These are phyloP conservation scores for Penicillium oxalicum DNA, from an alignment of 2,329 filamentous ascomycete genomes.

Conservation along the genomic window DNA sequence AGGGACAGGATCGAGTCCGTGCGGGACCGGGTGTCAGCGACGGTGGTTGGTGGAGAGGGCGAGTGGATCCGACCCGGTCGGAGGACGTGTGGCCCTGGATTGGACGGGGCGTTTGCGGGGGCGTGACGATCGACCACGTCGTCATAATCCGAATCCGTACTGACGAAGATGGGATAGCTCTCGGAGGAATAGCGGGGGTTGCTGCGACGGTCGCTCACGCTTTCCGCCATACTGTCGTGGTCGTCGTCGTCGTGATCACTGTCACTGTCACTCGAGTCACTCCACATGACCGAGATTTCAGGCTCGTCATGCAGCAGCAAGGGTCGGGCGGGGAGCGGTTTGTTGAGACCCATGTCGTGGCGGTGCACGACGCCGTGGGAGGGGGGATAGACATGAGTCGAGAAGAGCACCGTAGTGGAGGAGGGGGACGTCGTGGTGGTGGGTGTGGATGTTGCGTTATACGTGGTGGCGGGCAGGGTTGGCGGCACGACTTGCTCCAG, in stretches of 20 bases:
- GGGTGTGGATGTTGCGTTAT: background rate
- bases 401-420: background rate
- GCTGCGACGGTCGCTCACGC: slow-evolving; percentile 17
- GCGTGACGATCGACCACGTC: slow-evolving; percentile 22
- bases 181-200: slow-evolving; percentile 23
- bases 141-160: slow-evolving; percentile 23
- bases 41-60: slow-evolving; percentile 7
- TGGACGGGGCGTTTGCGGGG: slow-evolving; percentile 9
- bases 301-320: slow-evolving; percentile 19
- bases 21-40: slow-evolving; percentile 6
- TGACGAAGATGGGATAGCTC: slow-evolving; percentile 30
- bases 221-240: background rate
- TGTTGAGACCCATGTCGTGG: slow-evolving; percentile 24
- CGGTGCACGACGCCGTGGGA: slow-evolving; percentile 4
- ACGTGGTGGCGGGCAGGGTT: background rate
- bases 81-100: background rate
- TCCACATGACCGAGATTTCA: slow-evolving; percentile 20
- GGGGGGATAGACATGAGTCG: background rate
- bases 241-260: slow-evolving; percentile 20
- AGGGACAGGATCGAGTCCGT: slow-evolving; percentile 12
- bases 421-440: background rate
- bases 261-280: slow-evolving; percentile 26
- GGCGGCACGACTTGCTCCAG: slow-evolving; percentile 34
- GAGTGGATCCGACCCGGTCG: slow-evolving; percentile 12
- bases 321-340: slow-evolving; percentile 28